These are phyloP conservation scores for Alternaria gansuensis DNA, from an alignment of 2,329 filamentous ascomycete species.

Conservation along the genomic window DNA sequence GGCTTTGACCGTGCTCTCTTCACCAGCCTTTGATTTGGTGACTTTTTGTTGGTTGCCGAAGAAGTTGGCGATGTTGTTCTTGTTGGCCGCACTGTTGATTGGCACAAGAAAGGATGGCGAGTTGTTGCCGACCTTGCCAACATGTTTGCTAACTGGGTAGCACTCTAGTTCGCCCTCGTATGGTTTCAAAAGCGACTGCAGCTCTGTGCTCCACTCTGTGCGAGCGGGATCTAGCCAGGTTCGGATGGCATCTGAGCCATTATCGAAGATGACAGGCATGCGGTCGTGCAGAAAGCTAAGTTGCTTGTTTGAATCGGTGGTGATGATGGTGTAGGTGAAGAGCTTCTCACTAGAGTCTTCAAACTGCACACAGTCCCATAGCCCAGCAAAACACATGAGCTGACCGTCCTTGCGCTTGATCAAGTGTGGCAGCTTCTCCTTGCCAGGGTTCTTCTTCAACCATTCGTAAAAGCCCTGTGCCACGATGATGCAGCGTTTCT, in stretches of 20 bases:
- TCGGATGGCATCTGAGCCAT: slow-evolving; percentile 72
- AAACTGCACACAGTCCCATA: slow-evolving; percentile 89
- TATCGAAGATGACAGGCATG: slow-evolving; percentile 92
- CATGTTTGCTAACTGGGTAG: slow-evolving; percentile 86
- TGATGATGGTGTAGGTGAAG: slow-evolving; percentile 94
- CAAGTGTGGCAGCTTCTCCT: slow-evolving; percentile 85
- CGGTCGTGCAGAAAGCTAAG: slow-evolving; percentile 89
- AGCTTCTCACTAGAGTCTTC: slow-evolving; percentile 74
- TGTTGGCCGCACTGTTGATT: slow-evolving; percentile 84
- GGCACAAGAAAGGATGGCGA: slow-evolving; percentile 85
- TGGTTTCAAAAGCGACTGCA: slow-evolving; percentile 82
- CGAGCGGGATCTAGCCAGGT: slow-evolving; percentile 80
- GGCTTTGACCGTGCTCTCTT: slow-evolving; percentile 42
- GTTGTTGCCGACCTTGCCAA: slow-evolving; percentile 94
- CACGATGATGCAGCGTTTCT: slow-evolving; percentile 85
- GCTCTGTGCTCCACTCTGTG: slow-evolving; percentile 76
- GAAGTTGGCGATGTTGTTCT: slow-evolving; percentile 92
- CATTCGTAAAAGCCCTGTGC: slow-evolving; percentile 97
- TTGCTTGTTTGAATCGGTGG: slow-evolving; percentile 83
- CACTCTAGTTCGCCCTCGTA: slow-evolving; percentile 81
- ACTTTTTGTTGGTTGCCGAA: slow-evolving; percentile 69
- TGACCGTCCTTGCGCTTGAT: slow-evolving; percentile 81
- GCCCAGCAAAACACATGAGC: slow-evolving; percentile 86
- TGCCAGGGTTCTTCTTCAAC: slow-evolving; percentile 79
- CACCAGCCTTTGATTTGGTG: slow-evolving; percentile 33